A percentile compares a stretch with the other conserved stretches of the same genome.
Conservation (phyloP, 2,329 filamentous ascomycete species). For the Torrubiella hemipterigena region DNA sequence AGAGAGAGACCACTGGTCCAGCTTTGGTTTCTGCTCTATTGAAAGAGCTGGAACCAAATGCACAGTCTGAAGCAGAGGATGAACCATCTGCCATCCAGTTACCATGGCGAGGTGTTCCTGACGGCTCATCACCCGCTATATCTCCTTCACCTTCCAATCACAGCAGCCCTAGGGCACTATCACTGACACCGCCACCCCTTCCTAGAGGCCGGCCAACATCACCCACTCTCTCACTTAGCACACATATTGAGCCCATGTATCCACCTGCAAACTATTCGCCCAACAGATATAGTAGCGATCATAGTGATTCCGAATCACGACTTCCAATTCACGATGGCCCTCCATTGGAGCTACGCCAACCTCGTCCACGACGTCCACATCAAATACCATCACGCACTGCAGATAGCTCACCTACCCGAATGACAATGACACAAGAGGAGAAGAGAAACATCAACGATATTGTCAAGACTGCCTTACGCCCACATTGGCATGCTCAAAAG, state of each 20-base stretch:
- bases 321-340: slow-evolving; percentile 15
- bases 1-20: slow-evolving; percentile 30
- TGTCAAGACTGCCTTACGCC: slow-evolving; percentile 71
- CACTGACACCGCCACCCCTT: slow-evolving; percentile 57
- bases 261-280: slow-evolving; percentile 53
- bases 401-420: slow-evolving; percentile 57
- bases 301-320: slow-evolving; percentile 31
- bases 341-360: slow-evolving; percentile 38
- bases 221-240: slow-evolving; percentile 54
- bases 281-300: slow-evolving; percentile 31
- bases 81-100: slow-evolving; percentile 10
- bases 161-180: slow-evolving; percentile 55
- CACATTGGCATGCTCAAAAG: slow-evolving; percentile 67
- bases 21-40: slow-evolving; percentile 80
- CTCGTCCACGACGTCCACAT: slow-evolving; percentile 35
- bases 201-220: slow-evolving; percentile 48
- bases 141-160: slow-evolving; percentile 53
- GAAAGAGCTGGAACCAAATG: slow-evolving; percentile 69
- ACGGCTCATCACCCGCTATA: slow-evolving; percentile 47
- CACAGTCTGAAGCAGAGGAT: slow-evolving; percentile 44
- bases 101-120: slow-evolving; percentile 18
- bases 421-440: slow-evolving; percentile 59
- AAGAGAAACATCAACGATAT: slow-evolving; percentile 85
- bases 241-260: slow-evolving; percentile 57
- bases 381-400: slow-evolving; percentile 33